Evolutionary conservation across 768 basidiomycete species (phyloP).

Genomic region (Pleurotus djamor): DNA sequence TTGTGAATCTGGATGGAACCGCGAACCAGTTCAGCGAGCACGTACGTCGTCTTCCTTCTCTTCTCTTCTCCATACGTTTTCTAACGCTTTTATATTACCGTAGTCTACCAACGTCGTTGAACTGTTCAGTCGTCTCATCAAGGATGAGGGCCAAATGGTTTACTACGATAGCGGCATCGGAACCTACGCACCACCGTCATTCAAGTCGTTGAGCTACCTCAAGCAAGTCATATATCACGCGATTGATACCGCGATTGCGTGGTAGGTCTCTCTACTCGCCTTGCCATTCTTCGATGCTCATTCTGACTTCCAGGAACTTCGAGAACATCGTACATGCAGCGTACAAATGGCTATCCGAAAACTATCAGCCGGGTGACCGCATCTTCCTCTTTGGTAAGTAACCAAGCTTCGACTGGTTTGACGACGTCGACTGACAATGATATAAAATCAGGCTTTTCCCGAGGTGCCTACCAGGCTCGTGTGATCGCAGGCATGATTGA

Average conservation of each 20-base stretch:
- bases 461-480: constrained; percentile 46
- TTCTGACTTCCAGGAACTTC: constrained; percentile 27
- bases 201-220: not conserved
- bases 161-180: constrained; percentile 12
- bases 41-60: no score
- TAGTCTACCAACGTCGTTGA: not conserved
- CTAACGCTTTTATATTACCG: no score
- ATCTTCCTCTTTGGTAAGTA: constrained; percentile 34
- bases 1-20: not conserved
- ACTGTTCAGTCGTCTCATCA: constrained; percentile 3
- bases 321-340: constrained; percentile 28
- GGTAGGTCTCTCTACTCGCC: not conserved
- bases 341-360: constrained; percentile 39
- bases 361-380: constrained; percentile 32
- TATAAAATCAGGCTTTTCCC: constrained; percentile 34
- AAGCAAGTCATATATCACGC: not conserved
- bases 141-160: not conserved
- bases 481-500: constrained; percentile 42
- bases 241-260: constrained; percentile 15
- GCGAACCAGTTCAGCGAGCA: not conserved
- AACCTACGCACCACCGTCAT: not conserved
- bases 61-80: no score
- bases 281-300: not conserved
- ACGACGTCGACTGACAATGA: not conserved
- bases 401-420: not conserved